phyloP scores from a whole-genome alignment of 257 asterid genomes.

The Linaria vulgaris region DNA sequence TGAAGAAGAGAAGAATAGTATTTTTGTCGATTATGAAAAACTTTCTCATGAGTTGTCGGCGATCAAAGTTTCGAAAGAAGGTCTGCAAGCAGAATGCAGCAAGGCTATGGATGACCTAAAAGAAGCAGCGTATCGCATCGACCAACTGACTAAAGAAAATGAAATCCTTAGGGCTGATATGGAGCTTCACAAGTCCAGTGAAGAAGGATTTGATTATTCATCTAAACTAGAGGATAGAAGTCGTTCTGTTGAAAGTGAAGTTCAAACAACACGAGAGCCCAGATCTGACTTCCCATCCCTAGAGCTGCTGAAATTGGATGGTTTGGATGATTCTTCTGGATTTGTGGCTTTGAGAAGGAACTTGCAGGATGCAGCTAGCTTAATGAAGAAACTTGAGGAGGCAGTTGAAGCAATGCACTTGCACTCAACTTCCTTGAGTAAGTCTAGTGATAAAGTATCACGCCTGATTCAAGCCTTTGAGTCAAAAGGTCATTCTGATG shows the following conservation, averaged over 20 bases:
- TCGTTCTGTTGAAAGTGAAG: slow-evolving; percentile 33
- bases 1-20: slow-evolving; percentile 49
- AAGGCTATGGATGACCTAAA: slow-evolving; percentile 52
- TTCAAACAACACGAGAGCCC: slow-evolving; percentile 25
- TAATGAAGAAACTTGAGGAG: slow-evolving; percentile 64
- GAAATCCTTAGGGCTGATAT: slow-evolving; percentile 48
- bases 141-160: slow-evolving; percentile 58
- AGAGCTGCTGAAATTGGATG: slow-evolving; percentile 33
- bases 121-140: slow-evolving; percentile 48
- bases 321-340: slow-evolving; percentile 40
- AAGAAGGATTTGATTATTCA: slow-evolving; percentile 35
- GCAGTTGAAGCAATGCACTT: slow-evolving; percentile 60
- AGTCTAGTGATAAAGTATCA: slow-evolving; percentile 61
- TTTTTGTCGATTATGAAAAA: slow-evolving; percentile 49
- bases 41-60: slow-evolving; percentile 48
- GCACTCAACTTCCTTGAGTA: slow-evolving; percentile 47
- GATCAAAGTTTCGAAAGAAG: slow-evolving; percentile 37
- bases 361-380: slow-evolving; percentile 51
- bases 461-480: slow-evolving; percentile 89
- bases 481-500: slow-evolving; percentile 54
- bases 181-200: slow-evolving; percentile 45
- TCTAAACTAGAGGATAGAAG: slow-evolving; percentile 34
- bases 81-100: slow-evolving; percentile 48
- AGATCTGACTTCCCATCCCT: slow-evolving; percentile 31
- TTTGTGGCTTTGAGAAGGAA: slow-evolving; percentile 50